These are phyloP conservation scores for Diaporthe sp. DNA, from an alignment of 2,329 filamentous ascomycete genomes.

Conservation along the genomic window DNA sequence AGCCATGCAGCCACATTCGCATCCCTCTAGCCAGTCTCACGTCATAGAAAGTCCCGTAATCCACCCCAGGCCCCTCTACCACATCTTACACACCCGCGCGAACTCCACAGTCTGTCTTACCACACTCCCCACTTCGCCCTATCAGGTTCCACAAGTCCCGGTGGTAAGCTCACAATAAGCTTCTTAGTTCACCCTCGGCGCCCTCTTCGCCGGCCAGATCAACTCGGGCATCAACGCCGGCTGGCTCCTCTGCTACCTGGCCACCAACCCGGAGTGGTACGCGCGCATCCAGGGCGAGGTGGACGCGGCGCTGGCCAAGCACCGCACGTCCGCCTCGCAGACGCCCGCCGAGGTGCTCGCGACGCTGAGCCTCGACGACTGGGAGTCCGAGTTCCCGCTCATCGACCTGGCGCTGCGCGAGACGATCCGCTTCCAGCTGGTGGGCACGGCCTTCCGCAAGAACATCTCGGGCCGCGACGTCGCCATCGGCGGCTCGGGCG, in stretches of 20 bases:
- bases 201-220: conserved; percentile 69
- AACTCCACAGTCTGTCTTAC: neutral
- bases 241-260: conserved; percentile 65
- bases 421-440: conserved; percentile 63
- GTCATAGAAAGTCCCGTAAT: neutral
- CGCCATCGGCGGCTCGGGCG: conserved; percentile 55
- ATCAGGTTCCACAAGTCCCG: conserved; percentile 5
- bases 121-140: neutral
- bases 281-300: conserved; percentile 61
- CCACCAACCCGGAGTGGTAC: conserved; percentile 62
- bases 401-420: conserved; percentile 67
- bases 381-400: conserved; percentile 67
- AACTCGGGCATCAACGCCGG: conserved; percentile 69
- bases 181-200: conserved; percentile 62
- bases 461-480: conserved; percentile 63
- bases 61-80: no score
- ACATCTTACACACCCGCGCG: neutral
- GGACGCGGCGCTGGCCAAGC: conserved; percentile 56
- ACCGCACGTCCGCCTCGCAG: conserved; percentile 52
- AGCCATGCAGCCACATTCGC: neutral
- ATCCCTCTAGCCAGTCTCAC: neutral
- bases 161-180: neutral
- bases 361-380: conserved; percentile 63
- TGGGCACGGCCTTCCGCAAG: conserved; percentile 64
- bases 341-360: conserved; percentile 54